These are phyloP conservation scores for Petunia axillaris DNA, from an alignment of 257 asterid species.

Conservation along the genomic window DNA sequence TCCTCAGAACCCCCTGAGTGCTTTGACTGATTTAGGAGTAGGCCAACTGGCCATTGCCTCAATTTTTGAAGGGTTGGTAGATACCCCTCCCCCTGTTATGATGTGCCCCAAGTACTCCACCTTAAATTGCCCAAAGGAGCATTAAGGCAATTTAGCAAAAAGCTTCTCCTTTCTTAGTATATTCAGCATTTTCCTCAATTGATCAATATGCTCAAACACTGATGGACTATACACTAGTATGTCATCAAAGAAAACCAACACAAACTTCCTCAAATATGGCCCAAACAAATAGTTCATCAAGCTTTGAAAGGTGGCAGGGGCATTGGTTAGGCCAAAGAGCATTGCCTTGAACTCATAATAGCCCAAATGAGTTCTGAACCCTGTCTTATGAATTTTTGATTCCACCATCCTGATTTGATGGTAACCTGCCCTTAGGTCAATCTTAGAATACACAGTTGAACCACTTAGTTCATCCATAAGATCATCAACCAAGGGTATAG, in stretches of 20 bases:
- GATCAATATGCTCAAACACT: neutral
- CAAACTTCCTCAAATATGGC: neutral
- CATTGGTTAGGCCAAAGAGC: neutral
- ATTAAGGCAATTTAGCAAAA: neutral
- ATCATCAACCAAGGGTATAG: neutral
- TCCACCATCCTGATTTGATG: neutral
- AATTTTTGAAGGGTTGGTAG: neutral
- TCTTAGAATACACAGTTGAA: no score
- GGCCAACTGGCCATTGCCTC: neutral
- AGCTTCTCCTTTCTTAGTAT: neutral
- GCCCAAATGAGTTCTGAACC: neutral
- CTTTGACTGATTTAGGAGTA: neutral
- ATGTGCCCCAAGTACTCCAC: conserved; percentile 14
- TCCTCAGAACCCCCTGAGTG: neutral
- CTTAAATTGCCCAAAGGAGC: neutral
- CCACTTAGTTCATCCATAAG: neutral
- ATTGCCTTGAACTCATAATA: no score
- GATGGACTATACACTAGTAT: neutral
- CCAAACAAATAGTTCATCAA: neutral
- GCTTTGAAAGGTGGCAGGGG: neutral
- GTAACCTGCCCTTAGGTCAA: neutral
- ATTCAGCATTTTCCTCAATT: neutral
- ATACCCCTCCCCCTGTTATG: neutral
- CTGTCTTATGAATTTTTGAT: neutral
- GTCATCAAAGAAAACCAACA: conserved; percentile 15